Base-by-base conservation (phyloP, 176 grass and related monocot genomes). In the Zoysia japonica region DNA sequence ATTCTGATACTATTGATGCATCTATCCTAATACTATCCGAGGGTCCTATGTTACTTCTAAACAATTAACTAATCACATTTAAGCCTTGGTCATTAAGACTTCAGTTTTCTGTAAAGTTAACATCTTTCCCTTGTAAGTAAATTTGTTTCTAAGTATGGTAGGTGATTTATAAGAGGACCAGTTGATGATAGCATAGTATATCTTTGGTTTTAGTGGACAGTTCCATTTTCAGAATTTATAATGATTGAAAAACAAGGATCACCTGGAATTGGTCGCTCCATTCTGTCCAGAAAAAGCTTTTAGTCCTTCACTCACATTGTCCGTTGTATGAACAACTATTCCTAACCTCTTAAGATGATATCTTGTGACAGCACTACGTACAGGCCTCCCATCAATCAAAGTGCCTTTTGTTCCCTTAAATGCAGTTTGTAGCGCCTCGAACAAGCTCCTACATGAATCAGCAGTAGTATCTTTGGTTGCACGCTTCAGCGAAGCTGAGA, bases 281-380 rank as follows among this genome's bases (percentile, higher is more conserved):
- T 93, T 89, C 81, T 89, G 67, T 78, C 87, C 77, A 83, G 90
- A 62, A 67, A 97, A 90, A 41, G 81, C 65, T 81, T 90, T 80
- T 66, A 92, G 49, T 56, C 70, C 85, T 56, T 63, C 76, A 68
- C 71, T 85, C 70, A 92, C 66, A 65, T 65, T 97, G 79, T 82
- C 88, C 46, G 76, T 85, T 76, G 92, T 75, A 76, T 94, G 84
- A 84, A 83, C 81, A 84, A 35, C 20, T 63, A 98, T 93, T 77
- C 90, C 92, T 70, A 94, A 84, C 71, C 92, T 90, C 77, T 89
- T 92, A 61, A 98, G 75, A 86, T 98, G 96, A 86, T 98, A 98
- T 66, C 40, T 72, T 85, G 96, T 94, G 63, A 98, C 92, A 82
- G 92, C 79, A 72, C 88, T 84, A 20, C 95, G 84, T 71, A 94